Evolutionary conservation across 805 yeast species (phyloP), one percentile per base, ranked within the genome.

Genomic region (Wickerhamiella australiensis): DNA sequence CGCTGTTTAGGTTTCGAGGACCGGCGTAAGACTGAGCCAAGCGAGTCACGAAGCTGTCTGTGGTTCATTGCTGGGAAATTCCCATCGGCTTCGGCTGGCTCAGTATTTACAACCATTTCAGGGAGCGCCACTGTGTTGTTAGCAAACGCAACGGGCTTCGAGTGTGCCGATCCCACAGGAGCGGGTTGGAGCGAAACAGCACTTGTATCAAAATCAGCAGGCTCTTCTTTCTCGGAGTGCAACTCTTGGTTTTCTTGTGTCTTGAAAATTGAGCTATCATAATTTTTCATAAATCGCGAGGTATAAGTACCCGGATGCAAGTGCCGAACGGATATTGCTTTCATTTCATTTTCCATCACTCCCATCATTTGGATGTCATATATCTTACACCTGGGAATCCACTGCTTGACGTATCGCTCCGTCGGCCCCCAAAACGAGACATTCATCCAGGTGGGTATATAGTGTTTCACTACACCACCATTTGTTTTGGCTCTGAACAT

Each of bases 301-400:
- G 51, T 61, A 21, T 58, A 50, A 2, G 58, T 54, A 5, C 59
- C 58, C 11, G 69, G 72, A 46, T 52, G 50, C 25, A 87, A 65
- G 46, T 80, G 73, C 15, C 79, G 80, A 9, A 88, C 75, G 7
- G 79, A 76, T 6, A 82, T 76, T 11, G 82, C 77, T 55, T 79
- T 78, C 51, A 80, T 69, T 59, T 92, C 96, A 57, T 85, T 85
- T 59, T 90, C 97, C 81, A 90, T 86, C 6, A 92, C 76, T 0
- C 97, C 97, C 94, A 90, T 90, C 96, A 92, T 92, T 63, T 92
- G 97, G 17, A 92, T 66, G 59, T 90, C 97, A 63, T 92, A 90
- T 46, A 92, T 88, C 58, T 85, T 86, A 64, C 96, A 87, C 31
- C 92, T 71, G 0, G 98, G 96, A n/a, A 82, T 75, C 96, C 97